Percentiles rank a stretch among this genome's conserved stretches.
Conservation (phyloP, 176 grass and related monocot species). For the Panicum miliaceum region DNA sequence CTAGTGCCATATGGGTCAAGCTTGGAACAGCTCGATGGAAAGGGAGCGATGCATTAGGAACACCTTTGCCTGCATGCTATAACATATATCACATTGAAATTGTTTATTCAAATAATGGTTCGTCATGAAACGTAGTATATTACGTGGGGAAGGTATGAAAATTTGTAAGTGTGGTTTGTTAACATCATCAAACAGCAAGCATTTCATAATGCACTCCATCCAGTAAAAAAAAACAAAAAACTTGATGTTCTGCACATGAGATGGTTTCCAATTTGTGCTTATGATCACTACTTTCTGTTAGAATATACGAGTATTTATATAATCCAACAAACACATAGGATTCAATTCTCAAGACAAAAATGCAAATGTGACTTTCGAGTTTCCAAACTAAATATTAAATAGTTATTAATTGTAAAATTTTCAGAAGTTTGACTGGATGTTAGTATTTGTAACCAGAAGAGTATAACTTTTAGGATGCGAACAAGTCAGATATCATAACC, state of each 20-base stretch:
- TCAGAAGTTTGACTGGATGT: neutral
- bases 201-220: neutral
- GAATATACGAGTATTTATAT: neutral
- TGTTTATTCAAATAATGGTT: conserved; percentile 33
- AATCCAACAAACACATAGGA: neutral
- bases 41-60: conserved; percentile 86
- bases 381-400: neutral
- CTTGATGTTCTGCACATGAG: neutral
- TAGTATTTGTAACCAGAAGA: conserved; percentile 16
- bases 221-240: neutral
- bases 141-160: conserved; percentile 19
- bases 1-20: conserved; percentile 93
- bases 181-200: conserved; percentile 9
- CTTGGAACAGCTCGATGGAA: conserved; percentile 90
- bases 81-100: conserved; percentile 15
- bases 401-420: neutral
- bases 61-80: conserved; percentile 83
- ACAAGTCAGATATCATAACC: conserved; percentile 28
- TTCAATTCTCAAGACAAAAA: neutral
- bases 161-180: neutral
- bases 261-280: neutral
- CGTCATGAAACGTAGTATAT: conserved; percentile 3
- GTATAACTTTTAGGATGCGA: neutral
- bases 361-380: neutral
- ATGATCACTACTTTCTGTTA: conserved; percentile 2